A percentile compares a stretch with the other conserved stretches of the same genome.
Evolutionary conservation across 345 rosid species (phyloP).

Genomic region (Aethionema arabicum): DNA sequence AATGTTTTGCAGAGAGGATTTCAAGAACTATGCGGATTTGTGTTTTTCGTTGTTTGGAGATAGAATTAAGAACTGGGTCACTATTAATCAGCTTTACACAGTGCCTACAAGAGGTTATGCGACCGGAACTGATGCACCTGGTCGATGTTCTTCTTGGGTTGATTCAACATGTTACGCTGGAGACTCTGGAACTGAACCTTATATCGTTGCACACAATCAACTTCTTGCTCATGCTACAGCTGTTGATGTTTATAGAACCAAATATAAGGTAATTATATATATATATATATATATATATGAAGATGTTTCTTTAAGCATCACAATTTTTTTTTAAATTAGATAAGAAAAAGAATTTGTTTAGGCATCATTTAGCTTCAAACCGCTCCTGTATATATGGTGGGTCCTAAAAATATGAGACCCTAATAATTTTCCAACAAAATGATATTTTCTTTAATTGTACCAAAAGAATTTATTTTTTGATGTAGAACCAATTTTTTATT

Average conservation of each 20-base stretch:
- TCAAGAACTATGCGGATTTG: slow-evolving; percentile 39
- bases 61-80: slow-evolving; percentile 47
- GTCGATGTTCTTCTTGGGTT: slow-evolving; percentile 41
- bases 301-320: too few species aligned
- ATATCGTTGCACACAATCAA: slow-evolving; percentile 28
- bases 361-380: too few species aligned
- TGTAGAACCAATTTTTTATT: too few species aligned
- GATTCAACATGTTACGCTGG: slow-evolving; percentile 25
- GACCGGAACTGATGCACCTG: slow-evolving; percentile 37
- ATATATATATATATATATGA: neutral
- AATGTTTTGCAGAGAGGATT: slow-evolving; percentile 45
- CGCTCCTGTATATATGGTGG: too few species aligned
- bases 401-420: too few species aligned
- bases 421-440: too few species aligned
- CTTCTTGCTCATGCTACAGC: slow-evolving; percentile 33
- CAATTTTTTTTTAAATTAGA: too few species aligned
- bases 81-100: slow-evolving; percentile 42
- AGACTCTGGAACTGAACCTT: slow-evolving; percentile 35
- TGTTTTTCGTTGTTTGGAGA: slow-evolving; percentile 44
- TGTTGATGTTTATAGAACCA: slow-evolving; percentile 23
- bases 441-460: too few species aligned
- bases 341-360: too few species aligned
- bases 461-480: too few species aligned
- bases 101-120: slow-evolving; percentile 34
- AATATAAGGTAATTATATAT: slow-evolving; percentile 22